Base-by-base conservation (phyloP, 2,329 filamentous ascomycete species). In the Leptosphaerulina australis region DNA sequence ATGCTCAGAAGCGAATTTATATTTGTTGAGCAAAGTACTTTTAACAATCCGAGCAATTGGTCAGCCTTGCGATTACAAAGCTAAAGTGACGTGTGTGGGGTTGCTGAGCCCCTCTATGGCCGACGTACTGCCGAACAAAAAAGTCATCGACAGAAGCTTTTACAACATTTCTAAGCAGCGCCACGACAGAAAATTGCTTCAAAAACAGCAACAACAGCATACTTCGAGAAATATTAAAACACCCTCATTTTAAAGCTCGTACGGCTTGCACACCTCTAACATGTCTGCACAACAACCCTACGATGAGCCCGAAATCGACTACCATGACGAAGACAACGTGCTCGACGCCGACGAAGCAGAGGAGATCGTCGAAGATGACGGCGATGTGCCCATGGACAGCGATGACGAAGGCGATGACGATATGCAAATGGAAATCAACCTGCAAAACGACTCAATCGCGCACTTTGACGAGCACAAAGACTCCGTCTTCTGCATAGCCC, bases 401-500 rank as follows among this genome's bases (percentile, higher is more conserved):
- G 84, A 86, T 44, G 87, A 89, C 22, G 81, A 80, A 35, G 79
- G 79, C 34, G 81, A 75, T 21, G 56, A 82, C 43, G 76, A 86
- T 62, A 68, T 79, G 49, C 60, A 70, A 5, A 77, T 87, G 71
- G 90, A 94, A 71, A 85, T 97, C 31, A 77, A 84, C 31, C 81
- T 97, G 5, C 85, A 94, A 56, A 99, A 97, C 79, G 93, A 99
- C 80, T 95, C 91, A 59, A 81, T 87, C 60, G 93, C 91, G 53
- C 93, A 96, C 79, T 97, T 97, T 69, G 94, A 97, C 78, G 75
- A 77, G 26, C 91, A 97, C 78, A 88, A 86, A 63, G 91, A 97
- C 81, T 92, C 88, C 53, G 88, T 99, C 67, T 99, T 97, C 79
- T 86, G 90, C 75, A 94, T 99, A 71, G 91, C 93, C 14, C 91